Base-by-base conservation (phyloP, 495 filamentous ascomycete species). In the Amniculicola lignicola region DNA sequence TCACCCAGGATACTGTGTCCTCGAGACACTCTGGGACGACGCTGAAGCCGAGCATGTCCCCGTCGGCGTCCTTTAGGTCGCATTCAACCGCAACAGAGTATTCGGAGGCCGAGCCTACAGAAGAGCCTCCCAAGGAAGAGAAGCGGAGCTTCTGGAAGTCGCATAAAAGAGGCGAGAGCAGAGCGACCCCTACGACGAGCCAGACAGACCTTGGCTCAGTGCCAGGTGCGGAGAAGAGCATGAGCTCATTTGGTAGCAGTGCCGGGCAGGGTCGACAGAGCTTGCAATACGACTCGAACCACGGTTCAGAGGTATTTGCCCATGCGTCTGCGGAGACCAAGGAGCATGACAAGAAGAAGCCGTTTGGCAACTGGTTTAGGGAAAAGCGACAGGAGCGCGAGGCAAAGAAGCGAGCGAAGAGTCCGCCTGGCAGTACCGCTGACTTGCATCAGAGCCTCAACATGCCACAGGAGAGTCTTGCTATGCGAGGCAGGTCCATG, bases 321-420 rank as follows among this genome's bases (percentile, higher is more conserved):
- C 35, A 23, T 0, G 38, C 44, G 21, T 23, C 22, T 21, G 22
- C 21, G 6, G 74, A 65, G 63, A 74, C 21, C 29, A 67, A 71
- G 64, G 78, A 75, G 69, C 79, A 68, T 18, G 79, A 82, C 66
- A 77, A 77, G 57, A 87, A 82, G 57, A 86, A 87, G n/a, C 77
- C 89, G 4, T 77, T 94, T 42, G 84, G 82, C 14, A n/a, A n/a
- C n/a, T 95, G 91, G 80, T 80, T 96, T 59, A 88, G 88, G 65
- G 85, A 82, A 57, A 95, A 93, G 71, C 82, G 93, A 35, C 88
- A 84, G 66, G 84, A 87, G 42, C 65, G 70, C 16, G 71, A 71
- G 23, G 75, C 69, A 23, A 79, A 83, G 53, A 75, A 77, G 38
- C 67, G 80, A 14, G 74, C 79, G 14, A 79, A 79, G 59, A 84